Percentiles rank a stretch among this genome's conserved stretches.
phyloP scores from a whole-genome alignment of 345 rosid genomes.

The Hibiscus trionum region DNA sequence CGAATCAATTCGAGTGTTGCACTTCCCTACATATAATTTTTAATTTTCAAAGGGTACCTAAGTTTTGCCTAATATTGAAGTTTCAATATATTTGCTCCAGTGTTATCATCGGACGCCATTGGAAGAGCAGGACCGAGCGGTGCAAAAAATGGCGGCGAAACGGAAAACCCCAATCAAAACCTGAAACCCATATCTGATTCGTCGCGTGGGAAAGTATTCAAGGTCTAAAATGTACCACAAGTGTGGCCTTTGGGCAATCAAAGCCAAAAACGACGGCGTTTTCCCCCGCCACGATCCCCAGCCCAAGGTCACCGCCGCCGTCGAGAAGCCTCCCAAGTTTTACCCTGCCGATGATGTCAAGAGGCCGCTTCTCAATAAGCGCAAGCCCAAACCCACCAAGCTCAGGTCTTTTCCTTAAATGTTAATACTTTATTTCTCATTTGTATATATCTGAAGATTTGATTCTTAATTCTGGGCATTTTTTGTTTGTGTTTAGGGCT shows the following conservation, averaged over 20 bases:
- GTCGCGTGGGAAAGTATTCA: constrained; percentile 46
- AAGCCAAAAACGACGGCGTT: neutral
- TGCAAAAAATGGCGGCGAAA: constrained; percentile 29
- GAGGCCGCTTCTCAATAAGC: constrained; percentile 70
- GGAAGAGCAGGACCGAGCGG: neutral
- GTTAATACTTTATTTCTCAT: neutral
- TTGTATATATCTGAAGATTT: neutral
- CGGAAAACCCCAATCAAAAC: constrained; percentile 22
- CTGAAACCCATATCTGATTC: constrained; percentile 47
- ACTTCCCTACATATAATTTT: too few species aligned
- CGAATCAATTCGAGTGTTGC: too few species aligned
- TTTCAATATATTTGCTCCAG: neutral
- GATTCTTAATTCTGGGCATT: neutral
- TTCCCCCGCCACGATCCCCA: constrained; percentile 50
- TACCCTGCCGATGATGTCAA: constrained; percentile 81
- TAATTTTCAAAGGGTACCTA: too few species aligned
- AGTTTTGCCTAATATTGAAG: neutral
- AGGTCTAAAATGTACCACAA: constrained; percentile 57
- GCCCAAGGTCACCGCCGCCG: constrained; percentile 38
- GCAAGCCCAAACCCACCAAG: constrained; percentile 51
- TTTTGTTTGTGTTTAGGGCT: too few species aligned
- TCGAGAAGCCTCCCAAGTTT: constrained; percentile 45
- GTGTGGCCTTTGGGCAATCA: constrained; percentile 24
- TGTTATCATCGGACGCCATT: neutral
- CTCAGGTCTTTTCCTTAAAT: constrained; percentile 30